Evolutionary conservation across 1,284 basidiomycete genomes (phyloP), one percentile per base, ranked within the genome.

Genomic region (Puccinia horiana): DNA sequence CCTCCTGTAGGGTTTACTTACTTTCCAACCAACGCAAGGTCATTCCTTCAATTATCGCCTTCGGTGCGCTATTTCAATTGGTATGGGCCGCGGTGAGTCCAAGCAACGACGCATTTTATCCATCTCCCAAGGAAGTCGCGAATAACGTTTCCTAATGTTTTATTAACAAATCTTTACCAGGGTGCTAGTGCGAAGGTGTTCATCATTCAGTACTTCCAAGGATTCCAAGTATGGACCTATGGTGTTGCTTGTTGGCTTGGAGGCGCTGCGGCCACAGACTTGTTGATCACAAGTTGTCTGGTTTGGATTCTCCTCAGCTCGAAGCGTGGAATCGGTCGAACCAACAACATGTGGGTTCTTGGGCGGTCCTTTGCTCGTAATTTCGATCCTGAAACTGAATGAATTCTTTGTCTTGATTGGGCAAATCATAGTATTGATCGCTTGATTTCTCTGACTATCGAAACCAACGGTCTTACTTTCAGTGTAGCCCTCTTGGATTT

Each of bases 391-490:
- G 0, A 26, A 32, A 20, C 11, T 29, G 6, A 12, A 12, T 14
- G 32, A 29, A 14, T 42, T n/a, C n/a, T 35, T 11, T 2, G 29
- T n/a, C 32, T 32, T 14, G 32, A 20, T 20, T 70, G 29, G 5
- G 26, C 69, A 12, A 26, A 69, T 47, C 26, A 82, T 5, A 75
- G 77, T 23, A 58, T 83, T 6, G 77, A 84, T 80, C 44, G 63
- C 20, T 35, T 84, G 11, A 83, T 83, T 44, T 47, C 78, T 47
- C 37, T 83, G 12, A 76, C 82, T 70, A 82, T 84, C 20, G 56
- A 73, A 49, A 83, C 84, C 1, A 84, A 84, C 49, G 79, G 82
- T 20, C 42, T 84, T 9, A 83, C 84, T 0, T 80, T 83, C 40
- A 70, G 58, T 1, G 61, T 78, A 23, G 83, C 83, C 20, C 42